These are phyloP conservation scores for Scedosporium aurantiacum DNA, from an alignment of 2,329 filamentous ascomycete genomes.

Conservation along the genomic window DNA sequence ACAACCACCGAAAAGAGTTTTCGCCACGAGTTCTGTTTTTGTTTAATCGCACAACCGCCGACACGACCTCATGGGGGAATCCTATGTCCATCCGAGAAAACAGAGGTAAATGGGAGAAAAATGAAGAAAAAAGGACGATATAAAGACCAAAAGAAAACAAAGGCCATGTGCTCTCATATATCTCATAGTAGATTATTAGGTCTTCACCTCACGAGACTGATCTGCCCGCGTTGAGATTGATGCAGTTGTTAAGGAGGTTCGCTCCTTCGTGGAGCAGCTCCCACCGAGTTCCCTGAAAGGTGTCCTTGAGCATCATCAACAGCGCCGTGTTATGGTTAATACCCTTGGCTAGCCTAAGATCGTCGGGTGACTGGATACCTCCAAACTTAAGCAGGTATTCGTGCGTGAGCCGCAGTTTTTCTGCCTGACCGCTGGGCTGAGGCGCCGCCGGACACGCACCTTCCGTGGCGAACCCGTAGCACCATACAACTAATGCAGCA, in stretches of 20 bases:
- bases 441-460: constrained; percentile 52
- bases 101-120: too few relatives aligned
- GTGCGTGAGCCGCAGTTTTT: constrained; percentile 68
- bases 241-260: constrained; percentile 69
- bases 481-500: constrained; percentile 85
- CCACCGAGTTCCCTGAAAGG: constrained; percentile 77
- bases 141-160: not conserved
- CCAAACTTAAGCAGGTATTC: constrained; percentile 64
- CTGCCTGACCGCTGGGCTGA: constrained; percentile 46
- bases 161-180: not conserved
- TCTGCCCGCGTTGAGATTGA: constrained; percentile 40
- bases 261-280: constrained; percentile 84
- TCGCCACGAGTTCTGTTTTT: too few relatives aligned
- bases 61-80: too few relatives aligned
- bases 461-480: constrained; percentile 83
- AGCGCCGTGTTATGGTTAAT: constrained; percentile 77
- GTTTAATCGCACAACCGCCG: too few relatives aligned
- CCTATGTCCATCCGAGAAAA: too few relatives aligned
- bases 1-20: too few relatives aligned
- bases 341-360: constrained; percentile 60
- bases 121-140: too few relatives aligned
- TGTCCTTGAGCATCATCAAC: constrained; percentile 68
- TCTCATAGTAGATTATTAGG: not conserved
- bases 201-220: constrained; percentile 16
- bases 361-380: constrained; percentile 61